Evolutionary conservation across 805 yeast species (phyloP).

Genomic region (Candida pini): DNA sequence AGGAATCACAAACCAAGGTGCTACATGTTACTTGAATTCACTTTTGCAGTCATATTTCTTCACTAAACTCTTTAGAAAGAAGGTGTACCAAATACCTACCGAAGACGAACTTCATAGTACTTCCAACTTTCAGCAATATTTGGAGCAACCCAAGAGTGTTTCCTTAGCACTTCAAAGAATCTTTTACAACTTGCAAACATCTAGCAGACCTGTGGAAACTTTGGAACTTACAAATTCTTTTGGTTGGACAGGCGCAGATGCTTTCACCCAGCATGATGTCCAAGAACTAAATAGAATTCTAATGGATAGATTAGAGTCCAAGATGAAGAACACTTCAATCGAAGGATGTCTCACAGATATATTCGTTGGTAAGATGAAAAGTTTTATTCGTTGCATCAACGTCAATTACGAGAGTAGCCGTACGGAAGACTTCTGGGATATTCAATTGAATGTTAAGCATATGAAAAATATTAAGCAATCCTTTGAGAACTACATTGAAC

Average conservation of each 20-base stretch:
- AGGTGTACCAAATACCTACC: constrained; percentile 89
- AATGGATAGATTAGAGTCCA: constrained; percentile 88
- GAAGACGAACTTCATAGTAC: constrained; percentile 39
- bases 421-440: constrained; percentile 96
- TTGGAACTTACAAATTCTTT: constrained; percentile 82
- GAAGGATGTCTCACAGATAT: constrained; percentile 71
- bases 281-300: constrained; percentile 92
- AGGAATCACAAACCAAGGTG: constrained; percentile 95
- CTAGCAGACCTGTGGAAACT: constrained; percentile 76
- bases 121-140: constrained; percentile 20
- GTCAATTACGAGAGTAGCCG: constrained; percentile 92
- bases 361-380: constrained; percentile 96
- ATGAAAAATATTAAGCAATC: constrained; percentile 66
- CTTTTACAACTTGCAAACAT: constrained; percentile 72
- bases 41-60: constrained; percentile 85
- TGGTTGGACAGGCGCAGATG: constrained; percentile 96
- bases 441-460: constrained; percentile 89
- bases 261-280: constrained; percentile 96
- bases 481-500: constrained; percentile 80
- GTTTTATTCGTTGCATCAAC: constrained; percentile 85
- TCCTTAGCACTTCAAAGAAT: constrained; percentile 83
- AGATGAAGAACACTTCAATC: constrained; percentile 84
- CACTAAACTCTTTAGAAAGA: constrained; percentile 73
- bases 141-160: constrained; percentile 46
- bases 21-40: constrained; percentile 95